These are phyloP conservation scores for Acarospora socialis DNA, from an alignment of 2,329 filamentous ascomycete species.

Conservation along the genomic window DNA sequence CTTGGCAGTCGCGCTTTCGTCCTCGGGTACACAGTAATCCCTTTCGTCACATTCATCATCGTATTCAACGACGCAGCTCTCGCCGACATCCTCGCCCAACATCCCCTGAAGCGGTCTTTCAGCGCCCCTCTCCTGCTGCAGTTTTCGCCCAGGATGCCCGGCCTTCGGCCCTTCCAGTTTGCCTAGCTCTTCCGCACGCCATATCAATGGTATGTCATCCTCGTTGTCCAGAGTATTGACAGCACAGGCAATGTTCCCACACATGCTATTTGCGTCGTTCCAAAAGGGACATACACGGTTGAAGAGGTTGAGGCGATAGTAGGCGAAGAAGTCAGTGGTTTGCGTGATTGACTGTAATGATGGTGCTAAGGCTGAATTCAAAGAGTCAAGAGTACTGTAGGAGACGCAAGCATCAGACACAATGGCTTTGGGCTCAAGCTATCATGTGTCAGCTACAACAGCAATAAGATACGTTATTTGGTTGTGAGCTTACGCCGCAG, in stretches of 20 bases:
- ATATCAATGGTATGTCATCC: slow-evolving; percentile 80
- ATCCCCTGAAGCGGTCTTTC: slow-evolving; percentile 65
- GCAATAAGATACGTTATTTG: slow-evolving; percentile 9
- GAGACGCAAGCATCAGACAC: slow-evolving; percentile 91
- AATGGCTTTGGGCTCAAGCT: slow-evolving; percentile 80
- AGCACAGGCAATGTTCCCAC: slow-evolving; percentile 90
- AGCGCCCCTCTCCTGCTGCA: slow-evolving; percentile 54
- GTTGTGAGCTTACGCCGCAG: slow-evolving; percentile 23
- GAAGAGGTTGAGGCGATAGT: slow-evolving; percentile 90
- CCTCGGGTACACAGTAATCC: slow-evolving; percentile 92
- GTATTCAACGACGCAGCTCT: slow-evolving; percentile 94
- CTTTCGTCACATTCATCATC: slow-evolving; percentile 94
- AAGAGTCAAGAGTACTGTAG: slow-evolving; percentile 72
- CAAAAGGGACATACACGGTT: slow-evolving; percentile 94
- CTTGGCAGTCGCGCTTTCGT: slow-evolving; percentile 72
- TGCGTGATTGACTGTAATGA: slow-evolving; percentile 66
- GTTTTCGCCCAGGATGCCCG: slow-evolving; percentile 66
- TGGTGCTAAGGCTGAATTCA: slow-evolving; percentile 66
- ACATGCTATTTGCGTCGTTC: slow-evolving; percentile 85
- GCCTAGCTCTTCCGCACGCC: slow-evolving; percentile 81
- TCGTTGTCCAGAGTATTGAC: slow-evolving; percentile 93
- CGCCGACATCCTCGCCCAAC: slow-evolving; percentile 73
- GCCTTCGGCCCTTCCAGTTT: slow-evolving; percentile 85
- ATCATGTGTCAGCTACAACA: slow-evolving; percentile 17
- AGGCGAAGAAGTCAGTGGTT: slow-evolving; percentile 92